These are phyloP conservation scores for Cercophora sp. DNA, from an alignment of 495 filamentous ascomycete genomes.

Conservation along the genomic window DNA sequence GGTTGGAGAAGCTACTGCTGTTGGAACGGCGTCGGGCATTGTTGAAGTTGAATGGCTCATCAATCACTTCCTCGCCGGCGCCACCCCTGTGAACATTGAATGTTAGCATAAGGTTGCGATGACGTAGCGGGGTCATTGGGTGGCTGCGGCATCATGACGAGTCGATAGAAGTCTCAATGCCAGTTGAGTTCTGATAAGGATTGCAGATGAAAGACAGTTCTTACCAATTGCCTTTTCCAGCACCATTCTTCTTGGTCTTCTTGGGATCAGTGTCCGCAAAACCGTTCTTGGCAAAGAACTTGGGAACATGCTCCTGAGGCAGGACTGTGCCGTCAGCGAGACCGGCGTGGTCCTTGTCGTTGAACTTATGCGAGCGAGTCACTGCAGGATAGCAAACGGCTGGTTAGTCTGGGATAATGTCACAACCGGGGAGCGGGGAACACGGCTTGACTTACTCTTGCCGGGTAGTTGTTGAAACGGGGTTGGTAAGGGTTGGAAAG, in stretches of 20 bases:
- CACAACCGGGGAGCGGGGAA: background rate
- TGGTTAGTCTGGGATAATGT: slow-evolving; percentile 19
- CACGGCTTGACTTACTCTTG: slow-evolving; percentile 25
- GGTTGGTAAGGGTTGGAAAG: background rate
- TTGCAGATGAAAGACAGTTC: background rate
- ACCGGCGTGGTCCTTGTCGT: slow-evolving; percentile 78
- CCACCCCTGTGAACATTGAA: slow-evolving; percentile 69
- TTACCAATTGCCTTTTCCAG: slow-evolving; percentile 92
- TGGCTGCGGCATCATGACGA: too few relatives aligned
- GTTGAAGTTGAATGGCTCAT: slow-evolving; percentile 72
- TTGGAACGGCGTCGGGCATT: slow-evolving; percentile 92
- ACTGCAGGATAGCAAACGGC: slow-evolving; percentile 44
- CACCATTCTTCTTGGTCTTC: slow-evolving; percentile 95
- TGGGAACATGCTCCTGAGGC: slow-evolving; percentile 70
- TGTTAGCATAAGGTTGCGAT: too few relatives aligned
- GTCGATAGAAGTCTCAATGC: too few relatives aligned
- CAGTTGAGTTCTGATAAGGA: too few relatives aligned
- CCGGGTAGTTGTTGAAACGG: slow-evolving; percentile 7
- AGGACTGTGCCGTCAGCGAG: slow-evolving; percentile 58
- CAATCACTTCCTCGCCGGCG: slow-evolving; percentile 75
- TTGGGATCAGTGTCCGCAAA: slow-evolving; percentile 77
- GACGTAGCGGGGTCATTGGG: too few relatives aligned
- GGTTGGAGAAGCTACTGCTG: slow-evolving; percentile 64
- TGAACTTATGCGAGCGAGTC: slow-evolving; percentile 92
- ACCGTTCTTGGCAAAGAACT: slow-evolving; percentile 88